phyloP scores from a whole-genome alignment of 495 filamentous ascomycete genomes.

The Trypethelium eluteriae region DNA sequence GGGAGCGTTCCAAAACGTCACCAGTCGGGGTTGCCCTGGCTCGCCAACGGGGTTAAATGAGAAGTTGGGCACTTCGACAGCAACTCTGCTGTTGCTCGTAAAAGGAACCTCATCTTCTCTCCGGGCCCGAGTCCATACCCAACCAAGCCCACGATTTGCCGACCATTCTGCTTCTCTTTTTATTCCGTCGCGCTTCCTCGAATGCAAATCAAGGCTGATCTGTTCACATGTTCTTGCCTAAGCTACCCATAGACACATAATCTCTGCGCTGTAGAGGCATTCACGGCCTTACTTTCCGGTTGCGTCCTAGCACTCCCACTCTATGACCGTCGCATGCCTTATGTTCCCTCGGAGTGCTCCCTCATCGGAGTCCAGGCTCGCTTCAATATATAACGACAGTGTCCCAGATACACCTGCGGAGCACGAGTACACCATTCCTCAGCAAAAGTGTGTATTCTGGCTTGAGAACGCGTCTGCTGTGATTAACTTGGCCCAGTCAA shows the following conservation, averaged over 20 bases:
- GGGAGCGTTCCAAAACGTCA: background rate
- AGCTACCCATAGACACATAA: too few relatives aligned
- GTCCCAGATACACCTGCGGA: background rate
- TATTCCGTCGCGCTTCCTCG: background rate
- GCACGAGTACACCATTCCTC: conserved; percentile 8
- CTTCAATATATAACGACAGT: conserved; percentile 9
- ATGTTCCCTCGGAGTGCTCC: conserved; percentile 8
- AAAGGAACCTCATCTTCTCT: background rate
- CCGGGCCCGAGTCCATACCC: background rate
- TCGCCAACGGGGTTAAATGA: background rate
- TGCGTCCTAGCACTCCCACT: background rate
- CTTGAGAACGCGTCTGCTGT: background rate
- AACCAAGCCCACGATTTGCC: background rate
- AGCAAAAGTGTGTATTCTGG: background rate
- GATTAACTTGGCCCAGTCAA: background rate
- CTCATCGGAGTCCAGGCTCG: conserved; percentile 10
- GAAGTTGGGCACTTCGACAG: conserved; percentile 9
- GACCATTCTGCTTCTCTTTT: background rate
- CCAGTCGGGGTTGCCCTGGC: conserved; percentile 9
- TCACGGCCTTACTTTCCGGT: background rate
- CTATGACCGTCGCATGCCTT: conserved; percentile 2
- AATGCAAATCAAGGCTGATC: background rate
- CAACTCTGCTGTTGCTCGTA: background rate
- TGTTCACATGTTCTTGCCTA: too few relatives aligned
- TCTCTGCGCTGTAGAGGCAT: background rate